Conservation (phyloP, 805 yeast species). For the Saccharomycopsis microspora region DNA sequence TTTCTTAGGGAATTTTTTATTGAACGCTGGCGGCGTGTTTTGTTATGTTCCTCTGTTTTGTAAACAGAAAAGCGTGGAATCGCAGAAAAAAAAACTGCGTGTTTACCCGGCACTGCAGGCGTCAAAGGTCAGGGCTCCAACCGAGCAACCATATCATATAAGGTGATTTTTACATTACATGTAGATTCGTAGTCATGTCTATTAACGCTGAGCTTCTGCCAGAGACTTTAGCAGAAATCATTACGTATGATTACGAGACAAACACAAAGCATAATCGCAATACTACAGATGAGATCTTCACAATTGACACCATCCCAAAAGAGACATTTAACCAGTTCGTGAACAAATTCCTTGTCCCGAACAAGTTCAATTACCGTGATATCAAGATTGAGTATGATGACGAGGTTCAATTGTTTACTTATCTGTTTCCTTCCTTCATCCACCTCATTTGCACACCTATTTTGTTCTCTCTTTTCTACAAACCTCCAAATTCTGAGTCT, state of each 20-base stretch:
- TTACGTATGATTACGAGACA: conserved; percentile 8
- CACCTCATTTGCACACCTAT: conserved; percentile 12
- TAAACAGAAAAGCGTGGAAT: too few species aligned
- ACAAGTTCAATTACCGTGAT: conserved; percentile 9
- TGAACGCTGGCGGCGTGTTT: too few species aligned
- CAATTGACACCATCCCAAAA: conserved; percentile 4
- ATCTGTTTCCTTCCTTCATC: conserved; percentile 13
- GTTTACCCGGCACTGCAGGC: too few species aligned
- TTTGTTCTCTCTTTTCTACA: conserved; percentile 1
- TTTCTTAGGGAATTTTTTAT: too few species aligned
- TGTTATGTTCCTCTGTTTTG: too few species aligned
- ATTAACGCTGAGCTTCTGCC: neutral
- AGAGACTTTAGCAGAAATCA: conserved; percentile 13
- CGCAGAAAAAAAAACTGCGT: too few species aligned
- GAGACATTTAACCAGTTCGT: conserved; percentile 18
- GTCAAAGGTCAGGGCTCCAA: too few species aligned
- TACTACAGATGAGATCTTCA: conserved; percentile 8
- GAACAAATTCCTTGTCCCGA: conserved; percentile 5
- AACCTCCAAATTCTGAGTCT: neutral
- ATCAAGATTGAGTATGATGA: conserved; percentile 16
- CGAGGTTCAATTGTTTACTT: conserved; percentile 7
- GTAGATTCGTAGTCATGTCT: too few species aligned
- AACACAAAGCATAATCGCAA: conserved; percentile 8
- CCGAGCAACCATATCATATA: too few species aligned
- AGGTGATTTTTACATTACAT: too few species aligned